Percentiles rank a stretch among this genome's conserved stretches.
Conservation (phyloP, 1,284 basidiomycete genomes). For the Rugosomyces carneus region DNA sequence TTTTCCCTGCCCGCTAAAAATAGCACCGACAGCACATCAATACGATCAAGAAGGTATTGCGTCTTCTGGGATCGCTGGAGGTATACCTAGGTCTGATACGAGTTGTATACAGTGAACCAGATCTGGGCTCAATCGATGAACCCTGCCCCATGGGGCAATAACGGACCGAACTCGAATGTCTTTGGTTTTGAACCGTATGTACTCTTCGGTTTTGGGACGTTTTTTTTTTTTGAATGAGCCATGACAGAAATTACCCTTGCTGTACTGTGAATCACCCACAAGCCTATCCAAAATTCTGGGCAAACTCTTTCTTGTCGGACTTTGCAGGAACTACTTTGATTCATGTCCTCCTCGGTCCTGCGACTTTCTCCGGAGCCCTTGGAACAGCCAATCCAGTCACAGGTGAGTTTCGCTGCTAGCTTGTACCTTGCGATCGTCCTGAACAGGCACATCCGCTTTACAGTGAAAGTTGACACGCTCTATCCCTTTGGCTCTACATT, state of each 20-base stretch:
- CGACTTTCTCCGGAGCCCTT: slow-evolving; percentile 26
- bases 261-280: slow-evolving; percentile 37
- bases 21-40: slow-evolving; percentile 25
- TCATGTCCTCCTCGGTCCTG: slow-evolving; percentile 32
- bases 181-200: slow-evolving; percentile 36
- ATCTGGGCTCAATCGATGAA: slow-evolving; percentile 34
- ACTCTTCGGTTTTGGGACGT: background rate
- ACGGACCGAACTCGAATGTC: slow-evolving; percentile 33
- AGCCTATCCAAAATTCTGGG: slow-evolving; percentile 36
- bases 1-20: background rate
- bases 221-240: background rate
- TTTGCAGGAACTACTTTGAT: slow-evolving; percentile 24
- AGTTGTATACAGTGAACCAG: slow-evolving; percentile 26
- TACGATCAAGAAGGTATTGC: slow-evolving; percentile 35
- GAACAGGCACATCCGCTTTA: background rate
- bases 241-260: slow-evolving; percentile 32
- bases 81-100: background rate
- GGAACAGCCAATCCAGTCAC: slow-evolving; percentile 26
- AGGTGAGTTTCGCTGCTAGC: slow-evolving; percentile 18
- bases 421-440: background rate
- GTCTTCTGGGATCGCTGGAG: background rate
- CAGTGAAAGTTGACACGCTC: slow-evolving; percentile 4
- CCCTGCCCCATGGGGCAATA: slow-evolving; percentile 29
- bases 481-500: slow-evolving; percentile 22
- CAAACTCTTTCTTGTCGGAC: slow-evolving; percentile 30